phyloP scores from a whole-genome alignment of 768 basidiomycete species.

The Scleroderma citrinum region DNA sequence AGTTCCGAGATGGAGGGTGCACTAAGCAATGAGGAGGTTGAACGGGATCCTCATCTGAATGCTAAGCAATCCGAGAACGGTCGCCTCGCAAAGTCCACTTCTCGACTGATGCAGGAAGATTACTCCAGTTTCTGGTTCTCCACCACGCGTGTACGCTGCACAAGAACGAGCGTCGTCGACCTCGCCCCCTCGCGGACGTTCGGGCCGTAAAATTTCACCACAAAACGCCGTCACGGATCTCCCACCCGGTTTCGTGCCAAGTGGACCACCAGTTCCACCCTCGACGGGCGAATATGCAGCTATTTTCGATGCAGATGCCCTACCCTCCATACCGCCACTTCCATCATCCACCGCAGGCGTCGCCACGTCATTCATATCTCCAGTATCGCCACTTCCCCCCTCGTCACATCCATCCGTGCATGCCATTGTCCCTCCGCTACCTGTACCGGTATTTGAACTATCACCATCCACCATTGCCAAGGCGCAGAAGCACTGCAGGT shows the following conservation, averaged over 20 bases:
- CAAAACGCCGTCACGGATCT: constrained; percentile 9
- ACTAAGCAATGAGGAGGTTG: constrained; percentile 22
- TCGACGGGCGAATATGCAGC: constrained; percentile 10
- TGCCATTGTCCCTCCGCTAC: constrained; percentile 9
- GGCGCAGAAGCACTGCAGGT: constrained; percentile 87
- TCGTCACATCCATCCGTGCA: background rate
- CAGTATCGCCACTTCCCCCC: background rate
- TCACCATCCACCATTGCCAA: constrained; percentile 63
- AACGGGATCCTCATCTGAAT: constrained; percentile 13
- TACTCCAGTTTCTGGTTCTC: constrained; percentile 7
- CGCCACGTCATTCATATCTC: constrained; percentile 7
- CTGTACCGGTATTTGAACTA: constrained; percentile 36
- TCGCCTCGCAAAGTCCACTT: constrained; percentile 1
- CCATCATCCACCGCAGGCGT: constrained; percentile 10
- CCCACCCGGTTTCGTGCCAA: constrained; percentile 26
- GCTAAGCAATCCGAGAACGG: constrained; percentile 3
- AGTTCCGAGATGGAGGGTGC: constrained; percentile 39
- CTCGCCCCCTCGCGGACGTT: constrained; percentile 5
- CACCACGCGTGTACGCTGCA: constrained; percentile 4
- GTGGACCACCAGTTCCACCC: constrained; percentile 18
- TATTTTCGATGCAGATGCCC: constrained; percentile 1
- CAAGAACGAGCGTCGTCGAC: background rate
- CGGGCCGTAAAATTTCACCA: background rate
- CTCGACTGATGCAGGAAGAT: constrained; percentile 10
- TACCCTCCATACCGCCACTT: constrained; percentile 13